Percentiles rank a stretch among this genome's conserved stretches.
phyloP scores from a whole-genome alignment of 2,329 filamentous ascomycete species.

The Stagonosporopsis cucurbitacearum region DNA sequence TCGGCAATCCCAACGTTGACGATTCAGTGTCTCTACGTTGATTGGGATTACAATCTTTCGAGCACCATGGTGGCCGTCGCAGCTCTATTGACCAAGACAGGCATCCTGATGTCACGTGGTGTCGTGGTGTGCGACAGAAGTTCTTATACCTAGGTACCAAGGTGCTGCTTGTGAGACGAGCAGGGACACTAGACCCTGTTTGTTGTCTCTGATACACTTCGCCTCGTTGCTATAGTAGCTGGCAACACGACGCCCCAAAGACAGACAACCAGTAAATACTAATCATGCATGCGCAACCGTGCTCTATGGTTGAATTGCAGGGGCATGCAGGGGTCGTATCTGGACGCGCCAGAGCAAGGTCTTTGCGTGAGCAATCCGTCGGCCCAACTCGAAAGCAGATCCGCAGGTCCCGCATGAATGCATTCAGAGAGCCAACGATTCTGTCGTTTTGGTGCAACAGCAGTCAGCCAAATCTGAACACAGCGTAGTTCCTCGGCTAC shows the following conservation, averaged over 20 bases:
- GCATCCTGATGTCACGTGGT: neutral
- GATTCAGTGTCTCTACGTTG: neutral
- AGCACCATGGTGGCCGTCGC: neutral
- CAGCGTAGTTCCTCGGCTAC: constrained; percentile 15
- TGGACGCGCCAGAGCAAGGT: constrained; percentile 6
- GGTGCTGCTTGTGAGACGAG: neutral
- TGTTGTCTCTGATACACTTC: neutral
- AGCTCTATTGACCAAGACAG: neutral
- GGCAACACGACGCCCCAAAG: neutral
- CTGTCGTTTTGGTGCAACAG: neutral
- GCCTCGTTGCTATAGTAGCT: neutral
- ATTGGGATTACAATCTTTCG: neutral
- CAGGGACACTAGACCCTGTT: neutral
- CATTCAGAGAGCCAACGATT: neutral
- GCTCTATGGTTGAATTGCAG: constrained; percentile 18
- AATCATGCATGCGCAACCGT: constrained; percentile 19
- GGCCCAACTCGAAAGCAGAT: neutral
- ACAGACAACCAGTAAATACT: constrained; percentile 6
- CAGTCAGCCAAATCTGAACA: constrained; percentile 7
- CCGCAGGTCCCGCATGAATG: neutral
- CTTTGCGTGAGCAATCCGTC: constrained; percentile 12
- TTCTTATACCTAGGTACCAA: neutral
- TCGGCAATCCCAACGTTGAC: neutral
- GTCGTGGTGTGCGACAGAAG: neutral
- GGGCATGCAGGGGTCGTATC: constrained; percentile 25